Evolutionary conservation across 106 monocot species (phyloP).

Genomic region (Dendrobium nobile): DNA sequence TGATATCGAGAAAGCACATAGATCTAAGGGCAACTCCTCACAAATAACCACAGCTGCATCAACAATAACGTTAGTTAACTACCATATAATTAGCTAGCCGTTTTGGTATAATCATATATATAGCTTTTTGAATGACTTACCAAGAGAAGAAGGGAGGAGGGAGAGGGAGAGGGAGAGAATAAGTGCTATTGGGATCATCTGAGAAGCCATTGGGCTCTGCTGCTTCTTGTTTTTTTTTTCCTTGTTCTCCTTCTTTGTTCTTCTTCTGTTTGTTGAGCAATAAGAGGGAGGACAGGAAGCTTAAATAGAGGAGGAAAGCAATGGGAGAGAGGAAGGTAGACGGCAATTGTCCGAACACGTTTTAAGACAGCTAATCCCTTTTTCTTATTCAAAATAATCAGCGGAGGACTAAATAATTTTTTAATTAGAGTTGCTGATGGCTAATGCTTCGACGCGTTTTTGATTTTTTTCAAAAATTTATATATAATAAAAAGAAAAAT

Average conservation of each 20-base stretch:
- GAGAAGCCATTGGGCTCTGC: slow-evolving; percentile 2
- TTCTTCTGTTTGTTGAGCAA: neutral
- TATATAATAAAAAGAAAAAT: no score
- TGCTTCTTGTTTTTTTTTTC: neutral
- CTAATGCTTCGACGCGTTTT: no score
- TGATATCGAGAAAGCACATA: slow-evolving; percentile 35
- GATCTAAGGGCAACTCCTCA: slow-evolving; percentile 13
- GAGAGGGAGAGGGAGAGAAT: slow-evolving; percentile 31
- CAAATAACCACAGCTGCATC: slow-evolving; percentile 35
- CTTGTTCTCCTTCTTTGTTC: neutral
- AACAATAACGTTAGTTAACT: neutral
- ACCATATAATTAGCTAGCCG: neutral
- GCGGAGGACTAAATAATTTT: no score
- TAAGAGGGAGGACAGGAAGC: neutral
- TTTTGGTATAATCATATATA: neutral
- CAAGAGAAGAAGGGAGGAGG: slow-evolving; percentile 25
- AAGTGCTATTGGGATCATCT: slow-evolving; percentile 14
- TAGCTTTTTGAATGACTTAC: slow-evolving; percentile 5
- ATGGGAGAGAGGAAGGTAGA: no score
- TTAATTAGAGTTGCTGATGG: no score
- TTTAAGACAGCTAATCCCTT: no score
- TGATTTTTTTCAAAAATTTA: no score
- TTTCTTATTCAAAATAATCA: no score
- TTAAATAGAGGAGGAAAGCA: no score
- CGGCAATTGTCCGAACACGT: no score